These are phyloP conservation scores for Microbotryum violaceum DNA, from an alignment of 1,284 basidiomycete genomes.

Conservation along the genomic window DNA sequence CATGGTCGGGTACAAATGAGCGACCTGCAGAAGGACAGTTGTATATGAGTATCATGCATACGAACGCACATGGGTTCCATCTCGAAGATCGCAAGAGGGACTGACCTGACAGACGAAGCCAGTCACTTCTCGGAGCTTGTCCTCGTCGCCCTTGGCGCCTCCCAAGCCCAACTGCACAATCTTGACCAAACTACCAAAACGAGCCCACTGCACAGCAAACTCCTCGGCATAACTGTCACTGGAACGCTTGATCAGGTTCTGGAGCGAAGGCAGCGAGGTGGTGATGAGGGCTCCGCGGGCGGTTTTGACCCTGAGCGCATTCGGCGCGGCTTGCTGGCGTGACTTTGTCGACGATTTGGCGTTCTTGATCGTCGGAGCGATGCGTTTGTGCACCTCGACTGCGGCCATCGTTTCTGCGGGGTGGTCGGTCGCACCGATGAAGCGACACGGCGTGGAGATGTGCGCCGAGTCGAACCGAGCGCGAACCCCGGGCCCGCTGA, in stretches of 20 bases:
- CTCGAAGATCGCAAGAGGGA: conserved; percentile 7
- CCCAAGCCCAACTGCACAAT: conserved; percentile 58
- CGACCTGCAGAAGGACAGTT: conserved; percentile 50
- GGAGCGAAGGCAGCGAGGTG: conserved; percentile 59
- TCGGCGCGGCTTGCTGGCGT: neutral
- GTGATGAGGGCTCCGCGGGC: conserved; percentile 44
- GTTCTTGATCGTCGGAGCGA: neutral
- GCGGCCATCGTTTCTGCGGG: neutral
- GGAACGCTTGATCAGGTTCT: conserved; percentile 91
- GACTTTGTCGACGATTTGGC: neutral
- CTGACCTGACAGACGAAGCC: conserved; percentile 72
- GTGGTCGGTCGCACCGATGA: too few relatives aligned
- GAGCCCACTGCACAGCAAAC: conserved; percentile 97
- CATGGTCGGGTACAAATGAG: conserved; percentile 81
- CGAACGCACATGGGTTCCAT: too few relatives aligned
- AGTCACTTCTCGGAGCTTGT: conserved; percentile 76
- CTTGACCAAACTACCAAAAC: conserved; percentile 79
- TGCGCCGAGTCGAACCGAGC: too few relatives aligned
- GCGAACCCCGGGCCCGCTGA: too few relatives aligned
- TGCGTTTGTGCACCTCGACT: neutral
- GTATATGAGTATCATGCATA: too few relatives aligned
- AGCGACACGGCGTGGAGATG: too few relatives aligned
- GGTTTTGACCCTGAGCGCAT: conserved; percentile 19
- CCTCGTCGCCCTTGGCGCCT: conserved; percentile 55
- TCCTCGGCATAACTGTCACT: conserved; percentile 88